A percentile compares a stretch with the other conserved stretches of the same genome.
Evolutionary conservation across 2,329 filamentous ascomycete species (phyloP).

Genomic region (Alternaria novae-zelandiae): DNA sequence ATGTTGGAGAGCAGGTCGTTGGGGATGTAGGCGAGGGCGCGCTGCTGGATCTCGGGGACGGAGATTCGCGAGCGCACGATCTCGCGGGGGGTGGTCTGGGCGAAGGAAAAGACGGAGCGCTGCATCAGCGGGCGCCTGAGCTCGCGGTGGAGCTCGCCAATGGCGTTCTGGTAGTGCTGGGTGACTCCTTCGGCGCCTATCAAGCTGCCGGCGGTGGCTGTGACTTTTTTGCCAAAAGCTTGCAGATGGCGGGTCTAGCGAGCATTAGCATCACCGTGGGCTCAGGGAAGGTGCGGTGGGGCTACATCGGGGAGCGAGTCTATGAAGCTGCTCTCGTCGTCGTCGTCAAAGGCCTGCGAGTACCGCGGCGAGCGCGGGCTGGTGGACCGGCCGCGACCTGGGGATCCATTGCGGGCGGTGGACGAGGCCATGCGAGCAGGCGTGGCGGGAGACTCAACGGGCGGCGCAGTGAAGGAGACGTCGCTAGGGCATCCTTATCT

Average conservation of each 20-base stretch:
- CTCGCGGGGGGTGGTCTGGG: slow-evolving; percentile 90
- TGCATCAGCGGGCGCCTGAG: slow-evolving; percentile 83
- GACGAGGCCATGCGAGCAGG: slow-evolving; percentile 38
- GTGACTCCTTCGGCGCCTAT: slow-evolving; percentile 67
- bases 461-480: neutral
- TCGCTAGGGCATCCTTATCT: slow-evolving; percentile 16
- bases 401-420: slow-evolving; percentile 37
- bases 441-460: slow-evolving; percentile 3
- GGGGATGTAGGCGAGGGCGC: slow-evolving; percentile 84
- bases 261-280: slow-evolving; percentile 24
- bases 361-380: slow-evolving; percentile 18
- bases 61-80: slow-evolving; percentile 91
- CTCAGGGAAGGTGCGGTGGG: neutral
- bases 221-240: slow-evolving; percentile 92
- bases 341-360: slow-evolving; percentile 32
- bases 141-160: slow-evolving; percentile 89
- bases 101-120: slow-evolving; percentile 88
- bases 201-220: slow-evolving; percentile 88
- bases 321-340: slow-evolving; percentile 40
- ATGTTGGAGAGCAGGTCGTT: slow-evolving; percentile 91
- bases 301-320: slow-evolving; percentile 43
- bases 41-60: slow-evolving; percentile 89
- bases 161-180: slow-evolving; percentile 81
- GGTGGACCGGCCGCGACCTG: slow-evolving; percentile 34
- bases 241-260: slow-evolving; percentile 82